Base-by-base conservation (phyloP, 805 yeast species). In the Barnettozyma vustinii region DNA sequence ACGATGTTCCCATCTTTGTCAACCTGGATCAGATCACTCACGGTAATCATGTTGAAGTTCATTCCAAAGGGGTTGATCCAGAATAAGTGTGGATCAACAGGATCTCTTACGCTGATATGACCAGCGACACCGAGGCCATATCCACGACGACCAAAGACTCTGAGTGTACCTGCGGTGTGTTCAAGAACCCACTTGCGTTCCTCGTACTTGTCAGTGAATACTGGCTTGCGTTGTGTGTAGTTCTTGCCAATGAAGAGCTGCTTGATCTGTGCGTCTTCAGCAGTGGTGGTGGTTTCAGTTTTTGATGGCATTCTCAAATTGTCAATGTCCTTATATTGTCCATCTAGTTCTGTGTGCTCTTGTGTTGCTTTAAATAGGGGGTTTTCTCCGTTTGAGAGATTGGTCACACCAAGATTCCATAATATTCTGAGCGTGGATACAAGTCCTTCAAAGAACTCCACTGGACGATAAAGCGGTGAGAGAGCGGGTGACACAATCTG, bases 31-130 rank as follows among this genome's bases (percentile, higher is more conserved):
- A 83, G 72, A 55, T 82, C 87, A 19, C 77, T 69, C 27, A 81
- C 85, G 55, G 70, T 77, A 60, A 83, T 67, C 40, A 77, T 61
- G 20, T 77, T 73, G 63, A 85, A 88, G 65, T 88, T 96, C 55
- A 73, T 76, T 15, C 85, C 92, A 54, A 88, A 70, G 4, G 96
- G 96, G 67, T 88, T 88, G 63, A 88, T 86, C 96, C 96, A 88
- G 64, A 88, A 88, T 3, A 92, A 85, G 42, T 73, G 63, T n/a
- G 84, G 84, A 54, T 83, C 80, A 37, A 85, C 80, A 4, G 96
- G 96, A 60, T 88, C 96, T 56, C 94, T 76, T 12, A 88, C 76
- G 8, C 94, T 84, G 51, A 88, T 87, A 62, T 88, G 96, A 19
- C 96, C 96, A 0, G 96, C 89, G 19, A 81, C 66, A n/a, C 96